Evolutionary conservation across 1,139 yeast genomes (phyloP), one percentile per base, ranked within the genome.

Genomic region (Debaryomyces udenii): DNA sequence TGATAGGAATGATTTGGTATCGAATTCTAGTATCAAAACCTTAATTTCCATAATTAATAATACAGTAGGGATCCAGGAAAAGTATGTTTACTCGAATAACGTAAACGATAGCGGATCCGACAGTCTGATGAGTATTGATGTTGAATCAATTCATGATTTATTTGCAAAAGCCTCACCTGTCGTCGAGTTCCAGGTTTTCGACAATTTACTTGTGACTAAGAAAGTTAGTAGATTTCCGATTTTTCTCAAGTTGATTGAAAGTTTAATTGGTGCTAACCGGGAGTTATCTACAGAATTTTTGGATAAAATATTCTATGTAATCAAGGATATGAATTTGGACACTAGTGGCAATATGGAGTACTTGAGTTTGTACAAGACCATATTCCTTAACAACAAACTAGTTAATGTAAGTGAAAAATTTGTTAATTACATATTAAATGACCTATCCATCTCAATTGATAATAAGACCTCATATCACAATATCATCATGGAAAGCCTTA

Each of bases 401-500:
- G 38, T 42, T 7, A 22, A 37, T 10, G 40, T 57, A 6, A 50
- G 59, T 3, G 20, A 27, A 4, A 42, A 33, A 2, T 44, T 59
- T 11, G 49, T 71, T 6, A 55, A 60, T 3, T 64, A 66, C 39
- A 64, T 82, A n/a, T 53, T 68, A 10, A 47, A 53, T 7, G 82
- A 82, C 9, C 57, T 80, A 30, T 59, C 64, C 2, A 68, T 62
- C 18, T 62, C 75, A 1, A 72, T 78, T 24, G 51, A 55, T 22
- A 62, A 62, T 39, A 58, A 58, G 34, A 56, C 68, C 1, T 56
- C 62, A 4, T 56, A 52, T 46, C 78, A 76, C 53, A 80, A 78
- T 50, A 68, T 79, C 24, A 67, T 80, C 9, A 57, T 70, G 11
- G 84, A 81, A 45, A 76, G 80, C 9, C 61, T 82, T 30, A 67